phyloP scores from a whole-genome alignment of 1,139 yeast species.

The Blastobotrys indianensis region DNA sequence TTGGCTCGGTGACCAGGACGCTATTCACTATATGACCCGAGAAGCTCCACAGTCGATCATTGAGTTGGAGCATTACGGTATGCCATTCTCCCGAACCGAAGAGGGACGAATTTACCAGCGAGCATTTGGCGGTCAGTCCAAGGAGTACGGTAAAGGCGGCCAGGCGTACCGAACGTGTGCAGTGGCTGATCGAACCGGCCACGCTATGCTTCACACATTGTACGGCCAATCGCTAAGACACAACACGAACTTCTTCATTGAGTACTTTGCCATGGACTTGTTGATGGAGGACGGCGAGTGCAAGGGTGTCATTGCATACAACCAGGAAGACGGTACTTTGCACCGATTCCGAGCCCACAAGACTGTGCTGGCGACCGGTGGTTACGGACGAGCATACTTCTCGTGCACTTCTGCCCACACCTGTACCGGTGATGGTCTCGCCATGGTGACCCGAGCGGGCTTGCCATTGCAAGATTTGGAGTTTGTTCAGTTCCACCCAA shows the following conservation, averaged over 20 bases:
- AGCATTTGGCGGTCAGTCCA: slow-evolving; percentile 98
- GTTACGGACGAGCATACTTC: slow-evolving; percentile 97
- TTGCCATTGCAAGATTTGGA: slow-evolving; percentile 96
- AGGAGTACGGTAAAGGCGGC: slow-evolving; percentile 95
- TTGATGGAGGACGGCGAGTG: slow-evolving; percentile 94
- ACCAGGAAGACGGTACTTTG: slow-evolving; percentile 97
- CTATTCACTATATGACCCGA: slow-evolving; percentile 97
- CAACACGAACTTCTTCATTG: slow-evolving; percentile 96
- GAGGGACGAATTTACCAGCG: slow-evolving; percentile 97
- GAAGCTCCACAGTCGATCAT: slow-evolving; percentile 96
- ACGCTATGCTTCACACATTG: slow-evolving; percentile 89
- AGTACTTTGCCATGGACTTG: slow-evolving; percentile 92
- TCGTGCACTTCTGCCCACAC: slow-evolving; percentile 99
- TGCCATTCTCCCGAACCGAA: slow-evolving; percentile 95
- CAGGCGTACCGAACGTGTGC: slow-evolving; percentile 99
- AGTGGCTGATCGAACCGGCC: slow-evolving; percentile 98
- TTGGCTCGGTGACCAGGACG: slow-evolving; percentile 99
- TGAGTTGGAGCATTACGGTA: slow-evolving; percentile 96
- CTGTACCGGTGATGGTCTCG: slow-evolving; percentile 98
- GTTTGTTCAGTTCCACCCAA: slow-evolving; percentile 98
- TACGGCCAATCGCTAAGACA: slow-evolving; percentile 96
- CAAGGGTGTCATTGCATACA: slow-evolving; percentile 95
- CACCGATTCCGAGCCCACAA: slow-evolving; percentile 97
- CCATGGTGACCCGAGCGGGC: slow-evolving; percentile 98
- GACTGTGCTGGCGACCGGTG: slow-evolving; percentile 97